Evolutionary conservation across 2,329 filamentous ascomycete species (phyloP).

Genomic region (Alternaria viburni): DNA sequence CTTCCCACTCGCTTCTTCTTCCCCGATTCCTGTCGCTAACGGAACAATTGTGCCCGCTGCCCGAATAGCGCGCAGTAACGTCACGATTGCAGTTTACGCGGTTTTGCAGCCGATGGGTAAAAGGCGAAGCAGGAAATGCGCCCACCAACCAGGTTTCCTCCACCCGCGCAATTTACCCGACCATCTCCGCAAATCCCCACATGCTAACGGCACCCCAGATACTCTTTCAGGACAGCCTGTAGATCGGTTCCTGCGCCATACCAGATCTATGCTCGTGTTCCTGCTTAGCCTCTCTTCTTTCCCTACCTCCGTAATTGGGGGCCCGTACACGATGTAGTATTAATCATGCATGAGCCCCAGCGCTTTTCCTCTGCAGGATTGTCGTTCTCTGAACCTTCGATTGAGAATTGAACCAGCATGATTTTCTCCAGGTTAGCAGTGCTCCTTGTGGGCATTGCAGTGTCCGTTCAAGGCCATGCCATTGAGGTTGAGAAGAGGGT

Average conservation of each 20-base stretch:
- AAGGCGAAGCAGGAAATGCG: conserved; percentile 3
- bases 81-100: conserved; percentile 14
- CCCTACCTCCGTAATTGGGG: conserved; percentile 26
- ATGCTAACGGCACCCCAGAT: conserved; percentile 16
- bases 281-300: conserved; percentile 22
- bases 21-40: not conserved
- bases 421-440: conserved; percentile 18
- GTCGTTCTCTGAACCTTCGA: not conserved
- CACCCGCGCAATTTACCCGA: conserved; percentile 40
- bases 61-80: not conserved
- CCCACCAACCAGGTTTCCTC: conserved; percentile 38
- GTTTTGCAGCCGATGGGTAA: conserved; percentile 25
- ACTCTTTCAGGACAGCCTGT: conserved; percentile 24
- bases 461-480: conserved; percentile 17
- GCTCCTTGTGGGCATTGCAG: conserved; percentile 17
- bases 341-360: conserved; percentile 18
- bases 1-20: not conserved
- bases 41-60: conserved; percentile 9
- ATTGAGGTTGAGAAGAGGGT: conserved; percentile 3
- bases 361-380: not conserved
- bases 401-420: conserved; percentile 15
- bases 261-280: conserved; percentile 20
- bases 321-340: conserved; percentile 11
- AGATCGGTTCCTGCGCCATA: conserved; percentile 14
- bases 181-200: conserved; percentile 35